Percentiles rank a stretch among this genome's conserved stretches.
These are phyloP conservation scores for Colletotrichum tropicale DNA, from an alignment of 2,329 filamentous ascomycete species.

Conservation along the genomic window DNA sequence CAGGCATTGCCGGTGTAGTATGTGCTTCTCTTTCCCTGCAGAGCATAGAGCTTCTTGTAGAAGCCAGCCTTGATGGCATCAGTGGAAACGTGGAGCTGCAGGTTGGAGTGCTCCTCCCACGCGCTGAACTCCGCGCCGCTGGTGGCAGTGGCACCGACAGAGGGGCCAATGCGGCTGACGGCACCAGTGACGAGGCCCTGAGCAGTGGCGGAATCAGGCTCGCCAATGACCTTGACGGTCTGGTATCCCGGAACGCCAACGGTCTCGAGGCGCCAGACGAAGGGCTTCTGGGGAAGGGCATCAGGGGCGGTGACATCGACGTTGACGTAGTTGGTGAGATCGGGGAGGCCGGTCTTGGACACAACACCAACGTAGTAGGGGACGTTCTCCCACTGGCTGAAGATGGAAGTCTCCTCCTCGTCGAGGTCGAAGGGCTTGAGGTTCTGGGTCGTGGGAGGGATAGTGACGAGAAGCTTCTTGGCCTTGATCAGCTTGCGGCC, in stretches of 20 bases:
- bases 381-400: conserved; percentile 18
- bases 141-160: neutral
- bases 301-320: conserved; percentile 13
- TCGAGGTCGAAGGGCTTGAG: conserved; percentile 28
- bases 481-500: conserved; percentile 33
- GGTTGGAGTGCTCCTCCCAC: conserved; percentile 3
- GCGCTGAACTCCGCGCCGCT: neutral
- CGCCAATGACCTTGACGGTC: conserved; percentile 23
- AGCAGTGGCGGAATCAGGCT: conserved; percentile 5
- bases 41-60: conserved; percentile 14
- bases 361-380: conserved; percentile 15
- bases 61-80: conserved; percentile 16
- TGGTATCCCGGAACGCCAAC: conserved; percentile 23
- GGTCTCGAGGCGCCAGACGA: conserved; percentile 22
- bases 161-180: neutral
- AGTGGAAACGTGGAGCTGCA: conserved; percentile 18
- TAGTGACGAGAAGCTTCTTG: conserved; percentile 32
- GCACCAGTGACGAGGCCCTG: conserved; percentile 3
- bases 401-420: conserved; percentile 24
- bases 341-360: conserved; percentile 3
- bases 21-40: conserved; percentile 17
- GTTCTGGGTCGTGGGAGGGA: conserved; percentile 28
- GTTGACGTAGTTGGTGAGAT: conserved; percentile 20
- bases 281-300: conserved; percentile 12
- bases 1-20: conserved; percentile 12